These are phyloP conservation scores for Drechslerella stenobrocha DNA, from an alignment of 2,329 filamentous ascomycete species.

Conservation along the genomic window DNA sequence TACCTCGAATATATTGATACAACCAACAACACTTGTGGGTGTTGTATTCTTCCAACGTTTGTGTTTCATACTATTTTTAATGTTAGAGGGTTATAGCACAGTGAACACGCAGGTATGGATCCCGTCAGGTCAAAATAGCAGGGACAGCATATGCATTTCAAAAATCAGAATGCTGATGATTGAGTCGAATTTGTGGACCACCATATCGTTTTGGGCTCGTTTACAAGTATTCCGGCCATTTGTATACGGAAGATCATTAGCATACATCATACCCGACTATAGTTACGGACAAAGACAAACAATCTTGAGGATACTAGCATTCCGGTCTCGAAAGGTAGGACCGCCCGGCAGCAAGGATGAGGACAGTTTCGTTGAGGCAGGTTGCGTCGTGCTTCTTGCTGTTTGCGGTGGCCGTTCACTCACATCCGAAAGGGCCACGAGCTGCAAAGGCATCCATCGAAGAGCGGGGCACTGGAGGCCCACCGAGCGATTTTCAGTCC, in stretches of 20 bases:
- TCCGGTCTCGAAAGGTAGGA: too few species aligned
- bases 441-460: neutral
- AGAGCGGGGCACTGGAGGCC: neutral
- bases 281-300: neutral
- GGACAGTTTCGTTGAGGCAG: slow-evolving; percentile 9
- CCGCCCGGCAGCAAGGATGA: too few species aligned
- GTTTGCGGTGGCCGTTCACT: neutral
- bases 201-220: too few species aligned
- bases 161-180: too few species aligned
- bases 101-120: too few species aligned
- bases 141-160: too few species aligned
- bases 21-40: neutral
- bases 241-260: too few species aligned
- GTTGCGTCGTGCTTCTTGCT: slow-evolving; percentile 7
- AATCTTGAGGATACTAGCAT: neutral
- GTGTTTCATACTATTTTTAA: neutral
- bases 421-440: slow-evolving; percentile 17
- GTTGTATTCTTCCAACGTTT: neutral
- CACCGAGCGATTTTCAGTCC: neutral
- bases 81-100: neutral
- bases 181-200: too few species aligned
- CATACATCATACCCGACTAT: too few species aligned
- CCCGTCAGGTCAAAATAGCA: too few species aligned
- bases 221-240: too few species aligned
- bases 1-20: too few species aligned